Evolutionary conservation across 2,329 filamentous ascomycete genomes (phyloP), one percentile per base, ranked within the genome.

Genomic region (Coniochaeta hoffmannii): DNA sequence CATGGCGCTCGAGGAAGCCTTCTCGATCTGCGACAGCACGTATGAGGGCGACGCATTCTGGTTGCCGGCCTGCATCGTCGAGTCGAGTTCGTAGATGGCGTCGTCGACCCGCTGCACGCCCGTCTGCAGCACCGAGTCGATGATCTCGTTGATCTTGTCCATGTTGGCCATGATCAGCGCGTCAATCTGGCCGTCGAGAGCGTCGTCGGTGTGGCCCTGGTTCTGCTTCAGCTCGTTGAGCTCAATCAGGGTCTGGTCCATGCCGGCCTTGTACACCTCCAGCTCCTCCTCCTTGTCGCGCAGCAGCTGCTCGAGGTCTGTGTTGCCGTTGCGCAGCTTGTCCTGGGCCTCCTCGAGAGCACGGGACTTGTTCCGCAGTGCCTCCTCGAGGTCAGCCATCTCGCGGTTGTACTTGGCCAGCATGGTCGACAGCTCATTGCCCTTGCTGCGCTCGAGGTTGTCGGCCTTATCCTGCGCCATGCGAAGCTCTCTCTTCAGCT

Each of bases 221-320:
- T 81, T 87, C 71, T 85, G 78, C 77, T 83, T 91, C 60, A 97
- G 76, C 67, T 97, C 91, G 66, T 95, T 93, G 58, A 99, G 79
- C 72, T 97, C 92, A 53, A 97, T 82, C 56, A 99, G 76, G 3
- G 93, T 92, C 74, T 97, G 89, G 68, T 99, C 94, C 90, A 99
- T 95, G 65, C 91, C 92, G 49, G 92, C 90, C 75, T 97, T 96
- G 81, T 96, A 96, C 50, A 97, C 92, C 72, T 97, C 94, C 26
- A 99, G 84, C 73, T 99, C 94, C 65, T 97, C 92, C 68, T 99
- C 94, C 76, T 97, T 97, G 60, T 97, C 94, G 50, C 88, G 87
- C 31, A 99, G 79, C 53, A 89, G 80, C 59, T 87, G 82, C 69
- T 97, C 91, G 22, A 96, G 84, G 66, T 97, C 94, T 1, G 87